Evolutionary conservation across 176 grass and related monocot species (phyloP).

Genomic region (Eragrostis nindensis): DNA sequence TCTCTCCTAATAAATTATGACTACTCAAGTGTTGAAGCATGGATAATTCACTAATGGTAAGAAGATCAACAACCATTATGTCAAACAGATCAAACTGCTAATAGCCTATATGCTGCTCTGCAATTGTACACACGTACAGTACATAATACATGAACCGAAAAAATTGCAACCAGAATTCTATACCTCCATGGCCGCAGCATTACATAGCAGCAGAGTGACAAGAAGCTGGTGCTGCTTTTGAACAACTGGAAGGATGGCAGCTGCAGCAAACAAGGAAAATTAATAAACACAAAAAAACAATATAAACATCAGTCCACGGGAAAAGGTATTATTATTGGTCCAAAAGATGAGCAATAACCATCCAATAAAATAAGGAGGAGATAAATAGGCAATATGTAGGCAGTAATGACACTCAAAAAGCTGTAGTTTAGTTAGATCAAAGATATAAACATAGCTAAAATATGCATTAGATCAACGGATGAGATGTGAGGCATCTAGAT

Average conservation of each 20-base stretch:
- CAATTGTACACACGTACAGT: too few relatives aligned
- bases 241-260: slow-evolving; percentile 96
- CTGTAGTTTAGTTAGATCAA: background rate
- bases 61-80: background rate
- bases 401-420: slow-evolving; percentile 11
- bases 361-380: background rate
- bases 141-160: background rate
- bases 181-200: slow-evolving; percentile 97
- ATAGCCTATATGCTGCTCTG: too few relatives aligned
- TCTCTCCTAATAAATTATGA: background rate
- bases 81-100: slow-evolving; percentile 1
- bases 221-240: slow-evolving; percentile 99
- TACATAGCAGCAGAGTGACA: slow-evolving; percentile 95
- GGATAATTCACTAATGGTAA: background rate
- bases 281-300: slow-evolving; percentile 6
- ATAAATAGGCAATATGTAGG: slow-evolving; percentile 11
- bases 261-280: slow-evolving; percentile 51
- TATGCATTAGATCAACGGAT: slow-evolving; percentile 6
- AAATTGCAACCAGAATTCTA: slow-evolving; percentile 3
- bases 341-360: slow-evolving; percentile 19
- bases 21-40: background rate
- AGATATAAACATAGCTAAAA: background rate
- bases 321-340: slow-evolving; percentile 2
- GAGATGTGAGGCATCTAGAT: too few relatives aligned
- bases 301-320: background rate